Percentiles rank a stretch among this genome's conserved stretches.
These are phyloP conservation scores for Friedmanniomyces simplex DNA, from an alignment of 495 filamentous ascomycete genomes.

Conservation along the genomic window DNA sequence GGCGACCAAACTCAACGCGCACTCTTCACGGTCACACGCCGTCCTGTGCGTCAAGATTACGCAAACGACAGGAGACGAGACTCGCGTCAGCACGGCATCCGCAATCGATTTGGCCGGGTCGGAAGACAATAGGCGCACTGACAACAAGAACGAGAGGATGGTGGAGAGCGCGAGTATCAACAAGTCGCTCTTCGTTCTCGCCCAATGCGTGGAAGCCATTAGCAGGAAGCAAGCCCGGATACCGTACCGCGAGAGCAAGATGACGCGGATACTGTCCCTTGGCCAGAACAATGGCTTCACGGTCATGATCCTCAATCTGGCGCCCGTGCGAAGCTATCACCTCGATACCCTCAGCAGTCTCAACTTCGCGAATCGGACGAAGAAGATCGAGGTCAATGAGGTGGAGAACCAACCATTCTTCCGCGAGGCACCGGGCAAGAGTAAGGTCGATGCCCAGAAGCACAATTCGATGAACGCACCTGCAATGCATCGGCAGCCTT, in stretches of 20 bases:
- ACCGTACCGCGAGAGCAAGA: conserved; percentile 90
- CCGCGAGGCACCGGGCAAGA: conserved; percentile 15
- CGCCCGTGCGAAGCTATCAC: conserved; percentile 76
- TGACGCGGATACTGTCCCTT: conserved; percentile 87
- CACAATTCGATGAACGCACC: conserved; percentile 29
- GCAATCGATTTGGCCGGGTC: conserved; percentile 95
- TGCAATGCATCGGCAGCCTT: conserved; percentile 56
- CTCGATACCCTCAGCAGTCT: conserved; percentile 87
- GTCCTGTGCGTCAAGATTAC: conserved; percentile 83
- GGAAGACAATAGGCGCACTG: conserved; percentile 89
- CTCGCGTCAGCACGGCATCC: conserved; percentile 69
- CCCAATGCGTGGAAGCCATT: conserved; percentile 95
- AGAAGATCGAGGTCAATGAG: conserved; percentile 91
- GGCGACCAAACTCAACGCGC: conserved; percentile 90
- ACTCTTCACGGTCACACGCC: conserved; percentile 87
- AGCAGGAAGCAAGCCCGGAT: conserved; percentile 67
- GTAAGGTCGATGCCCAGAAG: conserved; percentile 35
- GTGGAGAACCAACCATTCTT: conserved; percentile 87
- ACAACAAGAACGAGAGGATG: conserved; percentile 87
- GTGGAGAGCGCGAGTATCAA: conserved; percentile 98
- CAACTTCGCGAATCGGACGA: conserved; percentile 90
- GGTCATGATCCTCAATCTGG: conserved; percentile 93
- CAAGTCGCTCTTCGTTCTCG: conserved; percentile 89
- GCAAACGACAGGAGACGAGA: conserved; percentile 59
- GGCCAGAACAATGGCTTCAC: conserved; percentile 95